Conservation (phyloP, 2,329 filamentous ascomycete species). For the Colletotrichum endophyticum region DNA sequence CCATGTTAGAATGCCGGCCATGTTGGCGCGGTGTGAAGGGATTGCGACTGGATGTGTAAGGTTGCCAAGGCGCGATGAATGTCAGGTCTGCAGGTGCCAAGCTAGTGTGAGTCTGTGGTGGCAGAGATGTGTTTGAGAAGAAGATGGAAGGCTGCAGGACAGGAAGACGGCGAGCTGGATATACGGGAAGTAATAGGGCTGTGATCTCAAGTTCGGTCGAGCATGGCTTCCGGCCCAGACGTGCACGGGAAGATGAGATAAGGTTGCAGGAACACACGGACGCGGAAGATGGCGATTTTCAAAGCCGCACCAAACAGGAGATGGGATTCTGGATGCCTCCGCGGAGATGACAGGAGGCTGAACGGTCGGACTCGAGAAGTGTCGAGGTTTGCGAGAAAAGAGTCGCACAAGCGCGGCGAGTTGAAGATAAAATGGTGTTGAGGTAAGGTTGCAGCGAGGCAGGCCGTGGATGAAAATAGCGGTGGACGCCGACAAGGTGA, state of each 20-base stretch:
- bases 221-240: background rate
- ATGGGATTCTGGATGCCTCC: background rate
- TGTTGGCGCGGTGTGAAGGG: background rate
- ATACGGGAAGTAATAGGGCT: background rate
- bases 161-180: background rate
- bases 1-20: constrained; percentile 6
- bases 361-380: background rate
- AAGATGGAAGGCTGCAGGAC: background rate
- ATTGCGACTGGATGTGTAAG: background rate
- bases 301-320: background rate
- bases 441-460: background rate
- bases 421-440: background rate
- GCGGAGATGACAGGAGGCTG: background rate
- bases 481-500: background rate
- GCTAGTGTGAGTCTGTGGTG: background rate
- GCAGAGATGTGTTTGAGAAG: background rate
- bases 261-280: constrained; percentile 2
- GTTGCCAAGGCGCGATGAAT: background rate
- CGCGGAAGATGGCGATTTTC: background rate
- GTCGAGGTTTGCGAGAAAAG: background rate
- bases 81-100: background rate
- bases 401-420: background rate
- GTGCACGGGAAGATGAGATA: background rate
- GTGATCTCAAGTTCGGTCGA: background rate
- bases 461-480: background rate